These are phyloP conservation scores for Agaricus blazei DNA, from an alignment of 768 basidiomycete species.

Conservation along the genomic window DNA sequence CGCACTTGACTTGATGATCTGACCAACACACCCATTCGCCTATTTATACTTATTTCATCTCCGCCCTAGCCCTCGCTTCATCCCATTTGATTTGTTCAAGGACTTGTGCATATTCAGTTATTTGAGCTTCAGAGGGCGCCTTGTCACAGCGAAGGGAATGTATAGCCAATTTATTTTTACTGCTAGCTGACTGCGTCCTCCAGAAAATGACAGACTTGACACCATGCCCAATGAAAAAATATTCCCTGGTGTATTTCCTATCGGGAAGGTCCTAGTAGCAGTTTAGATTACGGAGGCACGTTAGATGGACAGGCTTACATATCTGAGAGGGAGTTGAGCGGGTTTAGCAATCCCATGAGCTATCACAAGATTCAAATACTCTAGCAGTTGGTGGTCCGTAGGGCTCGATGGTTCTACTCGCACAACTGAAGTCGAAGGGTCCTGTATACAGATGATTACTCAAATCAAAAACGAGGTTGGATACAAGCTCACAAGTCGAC, in stretches of 20 bases:
- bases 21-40: too few species aligned
- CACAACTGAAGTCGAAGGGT: neutral
- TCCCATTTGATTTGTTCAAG: too few species aligned
- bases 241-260: neutral
- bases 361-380: neutral
- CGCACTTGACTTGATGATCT: too few species aligned
- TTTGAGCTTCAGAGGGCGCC: too few species aligned
- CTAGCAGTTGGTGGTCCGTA: neutral
- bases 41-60: too few species aligned
- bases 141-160: too few species aligned
- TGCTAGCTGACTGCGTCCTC: too few species aligned
- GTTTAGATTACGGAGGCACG: neutral
- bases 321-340: neutral
- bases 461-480: too few species aligned
- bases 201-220: neutral
- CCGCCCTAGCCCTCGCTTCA: too few species aligned
- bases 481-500: neutral
- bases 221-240: neutral
- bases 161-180: rapidly evolving
- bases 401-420: neutral
- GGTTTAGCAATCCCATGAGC: neutral
- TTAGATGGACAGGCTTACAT: neutral
- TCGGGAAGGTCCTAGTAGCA: neutral
- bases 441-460: neutral
- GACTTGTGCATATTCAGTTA: too few species aligned